A percentile compares a stretch with the other conserved stretches of the same genome.
These are phyloP conservation scores for Fomitopsis schrenkii DNA, from an alignment of 1,284 basidiomycete genomes.

Conservation along the genomic window DNA sequence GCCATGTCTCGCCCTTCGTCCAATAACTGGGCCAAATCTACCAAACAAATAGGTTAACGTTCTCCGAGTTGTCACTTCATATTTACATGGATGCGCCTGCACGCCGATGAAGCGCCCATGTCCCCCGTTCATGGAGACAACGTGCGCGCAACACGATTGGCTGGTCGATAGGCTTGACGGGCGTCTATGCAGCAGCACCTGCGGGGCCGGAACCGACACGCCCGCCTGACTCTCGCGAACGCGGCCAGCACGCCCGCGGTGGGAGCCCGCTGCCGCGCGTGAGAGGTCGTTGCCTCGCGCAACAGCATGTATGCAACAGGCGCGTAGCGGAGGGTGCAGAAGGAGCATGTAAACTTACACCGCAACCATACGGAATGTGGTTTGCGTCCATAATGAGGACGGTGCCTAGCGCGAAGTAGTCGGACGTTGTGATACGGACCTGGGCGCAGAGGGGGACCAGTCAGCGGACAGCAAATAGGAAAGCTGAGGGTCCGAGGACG, in stretches of 20 bases:
- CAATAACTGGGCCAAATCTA: slow-evolving; percentile 52
- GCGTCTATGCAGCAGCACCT: neutral
- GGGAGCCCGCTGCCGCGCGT: neutral
- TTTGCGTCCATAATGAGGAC: slow-evolving; percentile 58
- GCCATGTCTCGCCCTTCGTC: slow-evolving; percentile 53
- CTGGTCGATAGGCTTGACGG: neutral
- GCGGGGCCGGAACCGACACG: neutral
- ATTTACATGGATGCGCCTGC: no score
- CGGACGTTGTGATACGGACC: slow-evolving; percentile 48
- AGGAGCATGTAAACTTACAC: slow-evolving; percentile 27
- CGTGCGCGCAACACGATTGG: neutral
- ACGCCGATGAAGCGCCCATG: no score
- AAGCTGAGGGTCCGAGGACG: neutral
- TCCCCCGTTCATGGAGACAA: no score
- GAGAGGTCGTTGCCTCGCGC: neutral
- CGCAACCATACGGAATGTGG: slow-evolving; percentile 58
- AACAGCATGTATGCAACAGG: neutral
- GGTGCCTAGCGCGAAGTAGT: slow-evolving; percentile 47
- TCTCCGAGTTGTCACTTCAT: no score
- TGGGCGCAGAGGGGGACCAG: slow-evolving; percentile 13
- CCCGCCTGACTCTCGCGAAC: neutral
- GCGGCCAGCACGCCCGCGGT: neutral
- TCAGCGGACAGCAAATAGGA: neutral
- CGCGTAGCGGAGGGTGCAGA: neutral
- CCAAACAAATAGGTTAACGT: neutral